Evolutionary conservation across 139 green algal genomes (phyloP).

Genomic region (Coelastrella sp.): DNA sequence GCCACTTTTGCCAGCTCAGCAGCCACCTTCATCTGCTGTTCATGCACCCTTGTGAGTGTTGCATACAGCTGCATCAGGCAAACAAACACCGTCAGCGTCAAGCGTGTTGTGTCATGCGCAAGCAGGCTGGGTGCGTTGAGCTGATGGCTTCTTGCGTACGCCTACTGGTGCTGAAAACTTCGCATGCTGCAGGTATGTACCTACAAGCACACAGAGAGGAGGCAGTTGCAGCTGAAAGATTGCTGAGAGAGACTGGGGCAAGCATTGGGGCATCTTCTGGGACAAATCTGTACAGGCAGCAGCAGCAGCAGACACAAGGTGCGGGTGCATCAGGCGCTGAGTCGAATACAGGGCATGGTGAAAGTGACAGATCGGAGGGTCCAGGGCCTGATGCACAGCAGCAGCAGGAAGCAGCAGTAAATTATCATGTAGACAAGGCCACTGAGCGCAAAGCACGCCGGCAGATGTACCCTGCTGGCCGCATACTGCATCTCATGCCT

Average conservation of each 20-base stretch:
- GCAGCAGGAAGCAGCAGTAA: slow-evolving; percentile 22
- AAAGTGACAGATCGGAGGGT: not conserved
- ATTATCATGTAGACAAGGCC: not conserved
- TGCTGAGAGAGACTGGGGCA: slow-evolving; percentile 22
- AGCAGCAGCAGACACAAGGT: not conserved
- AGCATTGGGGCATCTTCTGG: not conserved
- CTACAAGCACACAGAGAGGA: not conserved
- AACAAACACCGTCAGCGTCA: no score
- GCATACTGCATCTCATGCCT: slow-evolving; percentile 88
- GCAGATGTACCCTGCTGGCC: slow-evolving; percentile 81
- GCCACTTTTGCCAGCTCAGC: no score
- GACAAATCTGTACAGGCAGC: not conserved
- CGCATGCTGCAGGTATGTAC: not conserved
- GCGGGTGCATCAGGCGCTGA: not conserved
- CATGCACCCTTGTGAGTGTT: no score
- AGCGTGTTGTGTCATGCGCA: no score
- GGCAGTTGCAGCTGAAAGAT: slow-evolving; percentile 36
- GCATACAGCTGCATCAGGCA: no score
- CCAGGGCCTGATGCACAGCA: not conserved
- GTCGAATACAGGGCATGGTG: not conserved
- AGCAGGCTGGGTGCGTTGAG: not conserved
- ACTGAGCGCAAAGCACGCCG: slow-evolving; percentile 47
- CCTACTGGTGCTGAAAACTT: not conserved
- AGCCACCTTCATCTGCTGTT: no score
- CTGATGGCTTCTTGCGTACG: not conserved